Conservation (phyloP, 2,329 filamentous ascomycete genomes). For the Alternaria rosae region DNA sequence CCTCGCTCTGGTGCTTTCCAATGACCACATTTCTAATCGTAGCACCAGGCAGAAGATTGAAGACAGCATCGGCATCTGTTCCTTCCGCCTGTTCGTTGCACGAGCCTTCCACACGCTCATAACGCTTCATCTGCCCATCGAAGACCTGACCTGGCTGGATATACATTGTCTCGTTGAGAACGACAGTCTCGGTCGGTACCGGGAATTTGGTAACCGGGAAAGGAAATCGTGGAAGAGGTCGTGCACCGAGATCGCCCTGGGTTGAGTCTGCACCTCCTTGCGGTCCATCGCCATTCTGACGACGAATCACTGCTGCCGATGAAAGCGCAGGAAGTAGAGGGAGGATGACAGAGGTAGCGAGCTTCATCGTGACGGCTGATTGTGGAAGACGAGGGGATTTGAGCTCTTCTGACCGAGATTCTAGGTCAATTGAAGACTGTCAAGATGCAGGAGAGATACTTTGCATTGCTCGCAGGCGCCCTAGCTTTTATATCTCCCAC, state of each 20-base stretch:
- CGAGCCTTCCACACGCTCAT: conserved; percentile 32
- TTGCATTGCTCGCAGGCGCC: background rate
- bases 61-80: conserved; percentile 35
- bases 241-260: conserved; percentile 31
- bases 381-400: background rate
- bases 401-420: conserved; percentile 1
- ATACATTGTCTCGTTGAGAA: conserved; percentile 35
- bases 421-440: conserved; percentile 9
- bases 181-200: conserved; percentile 33
- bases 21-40: conserved; percentile 35
- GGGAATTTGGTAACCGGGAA: conserved; percentile 33
- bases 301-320: conserved; percentile 26
- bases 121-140: conserved; percentile 38
- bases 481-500: conserved; percentile 6
- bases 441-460: conserved; percentile 5
- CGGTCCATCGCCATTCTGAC: conserved; percentile 32
- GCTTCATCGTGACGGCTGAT: conserved; percentile 23
- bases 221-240: conserved; percentile 30
- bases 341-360: conserved; percentile 23
- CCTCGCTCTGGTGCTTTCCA: conserved; percentile 36
- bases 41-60: conserved; percentile 31
- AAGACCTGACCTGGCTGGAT: conserved; percentile 33
- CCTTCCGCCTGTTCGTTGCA: conserved; percentile 37
- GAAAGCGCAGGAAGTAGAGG: conserved; percentile 33
- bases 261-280: conserved; percentile 30